Evolutionary conservation across 2,329 filamentous ascomycete genomes (phyloP), one percentile per base, ranked within the genome.

Genomic region (Monilinia aucupariae): DNA sequence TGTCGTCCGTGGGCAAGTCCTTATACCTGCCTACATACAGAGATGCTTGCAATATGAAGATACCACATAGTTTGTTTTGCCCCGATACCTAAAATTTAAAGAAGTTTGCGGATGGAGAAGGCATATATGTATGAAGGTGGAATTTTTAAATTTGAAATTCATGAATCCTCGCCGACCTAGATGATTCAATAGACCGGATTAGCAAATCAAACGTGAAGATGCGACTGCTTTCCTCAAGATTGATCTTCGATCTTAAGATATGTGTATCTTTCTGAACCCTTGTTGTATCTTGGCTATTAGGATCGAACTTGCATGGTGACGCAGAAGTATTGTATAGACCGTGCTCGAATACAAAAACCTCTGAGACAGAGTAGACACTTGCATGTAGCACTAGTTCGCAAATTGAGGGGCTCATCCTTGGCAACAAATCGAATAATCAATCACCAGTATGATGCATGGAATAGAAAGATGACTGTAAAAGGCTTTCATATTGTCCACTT

Each of bases 401-500:
- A 22, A 8, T 15, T 32, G 41, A 30, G n/a, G 39, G 6, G 17
- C 30, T 17, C 25, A 43, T 22, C 2, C 2, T 30, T 15, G 7
- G 20, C 27, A 41, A 0, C 20, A 9, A 45, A 22, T 22, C 2
- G n/a, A 34, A 32, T 45, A 39, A 45, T 43, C 52, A 15, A 22
- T 56, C 20, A 32, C 41, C 17, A 17, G 39, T 41, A 32, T 32
- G 4, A 34, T 30, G 17, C 1, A 56, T 45, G 27, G 39, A 15
- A 56, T 20, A 8, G 4, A 34, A 25, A 32, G 17, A 12, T 47
- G 20, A 9, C n/a, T 34, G 13, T 34, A 12, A 47, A n/a, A 47
- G 27, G 52, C 22, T 25, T 47, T 56, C 54, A 25, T 47, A 55
- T 34, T 56, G 54, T 47, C 54, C 54, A 56, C 54, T 56, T 56